A percentile compares a stretch with the other conserved stretches of the same genome.
Evolutionary conservation across 306 rosid genomes (phyloP).

Genomic region (Cajanus cajan): DNA sequence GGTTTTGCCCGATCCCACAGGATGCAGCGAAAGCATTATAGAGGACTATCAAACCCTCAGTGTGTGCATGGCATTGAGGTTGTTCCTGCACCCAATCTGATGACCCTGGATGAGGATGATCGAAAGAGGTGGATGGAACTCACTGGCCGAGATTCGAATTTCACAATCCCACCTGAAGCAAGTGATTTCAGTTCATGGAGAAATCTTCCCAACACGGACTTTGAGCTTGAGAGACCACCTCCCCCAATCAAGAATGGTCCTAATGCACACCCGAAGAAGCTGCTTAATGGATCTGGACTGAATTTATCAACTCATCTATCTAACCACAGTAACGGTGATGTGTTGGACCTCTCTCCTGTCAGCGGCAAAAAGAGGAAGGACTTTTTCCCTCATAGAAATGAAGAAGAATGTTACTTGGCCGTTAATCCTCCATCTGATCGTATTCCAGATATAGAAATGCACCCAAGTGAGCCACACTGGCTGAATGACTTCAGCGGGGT

Average conservation of each 20-base stretch:
- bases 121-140: conserved; percentile 84
- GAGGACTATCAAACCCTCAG: conserved; percentile 94
- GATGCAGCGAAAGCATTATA: conserved; percentile 92
- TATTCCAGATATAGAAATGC: conserved; percentile 55
- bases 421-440: conserved; percentile 76
- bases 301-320: conserved; percentile 63
- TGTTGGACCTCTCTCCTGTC: conserved; percentile 69
- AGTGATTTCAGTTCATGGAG: conserved; percentile 91
- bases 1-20: conserved; percentile 92
- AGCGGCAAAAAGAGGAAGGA: conserved; percentile 72
- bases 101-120: conserved; percentile 67
- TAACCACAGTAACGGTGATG: conserved; percentile 60
- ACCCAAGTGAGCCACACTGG: conserved; percentile 60
- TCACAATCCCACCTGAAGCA: conserved; percentile 77
- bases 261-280: conserved; percentile 66
- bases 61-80: conserved; percentile 89
- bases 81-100: conserved; percentile 62
- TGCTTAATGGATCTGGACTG: conserved; percentile 78
- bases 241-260: conserved; percentile 50
- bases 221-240: conserved; percentile 81
- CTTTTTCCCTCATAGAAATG: conserved; percentile 62
- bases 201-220: conserved; percentile 76
- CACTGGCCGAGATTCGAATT: conserved; percentile 81
- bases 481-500: conserved; percentile 77
- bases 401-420: conserved; percentile 64